Conservation (phyloP, 176 grass and related monocot genomes). For the Oryza meridionalis region DNA sequence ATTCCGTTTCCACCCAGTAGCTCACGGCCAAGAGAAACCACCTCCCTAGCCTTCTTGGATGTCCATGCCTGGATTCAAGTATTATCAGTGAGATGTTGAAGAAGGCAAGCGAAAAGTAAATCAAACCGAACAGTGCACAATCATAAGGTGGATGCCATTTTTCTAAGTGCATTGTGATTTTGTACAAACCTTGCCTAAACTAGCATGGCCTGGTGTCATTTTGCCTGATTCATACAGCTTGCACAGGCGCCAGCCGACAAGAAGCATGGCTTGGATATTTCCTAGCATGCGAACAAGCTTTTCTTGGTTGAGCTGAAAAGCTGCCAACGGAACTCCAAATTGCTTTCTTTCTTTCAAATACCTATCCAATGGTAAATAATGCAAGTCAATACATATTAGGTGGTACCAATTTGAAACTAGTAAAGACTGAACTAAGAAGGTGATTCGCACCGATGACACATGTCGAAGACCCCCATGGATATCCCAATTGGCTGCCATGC, state of each 20-base stretch:
- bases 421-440: not conserved
- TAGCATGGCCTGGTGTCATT: slow-evolving; percentile 90
- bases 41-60: slow-evolving; percentile 73
- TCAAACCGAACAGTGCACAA: not conserved
- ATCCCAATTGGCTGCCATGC: slow-evolving; percentile 94
- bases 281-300: slow-evolving; percentile 96
- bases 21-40: slow-evolving; percentile 84
- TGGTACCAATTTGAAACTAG: not conserved
- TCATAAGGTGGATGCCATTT: not conserved
- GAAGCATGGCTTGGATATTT: slow-evolving; percentile 93
- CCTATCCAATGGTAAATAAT: slow-evolving; percentile 39
- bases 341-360: slow-evolving; percentile 95
- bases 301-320: slow-evolving; percentile 98
- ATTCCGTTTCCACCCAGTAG: slow-evolving; percentile 94
- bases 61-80: slow-evolving; percentile 70
- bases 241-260: slow-evolving; percentile 94
- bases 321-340: slow-evolving; percentile 87
- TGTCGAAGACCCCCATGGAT: slow-evolving; percentile 89
- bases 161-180: not conserved
- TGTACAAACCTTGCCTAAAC: slow-evolving; percentile 77
- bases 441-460: slow-evolving; percentile 71
- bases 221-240: slow-evolving; percentile 90
- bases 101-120: not conserved
- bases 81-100: not conserved
- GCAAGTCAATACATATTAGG: not conserved